Base-by-base conservation (phyloP, 2,329 filamentous ascomycete species). In the Cordyceps javanica region DNA sequence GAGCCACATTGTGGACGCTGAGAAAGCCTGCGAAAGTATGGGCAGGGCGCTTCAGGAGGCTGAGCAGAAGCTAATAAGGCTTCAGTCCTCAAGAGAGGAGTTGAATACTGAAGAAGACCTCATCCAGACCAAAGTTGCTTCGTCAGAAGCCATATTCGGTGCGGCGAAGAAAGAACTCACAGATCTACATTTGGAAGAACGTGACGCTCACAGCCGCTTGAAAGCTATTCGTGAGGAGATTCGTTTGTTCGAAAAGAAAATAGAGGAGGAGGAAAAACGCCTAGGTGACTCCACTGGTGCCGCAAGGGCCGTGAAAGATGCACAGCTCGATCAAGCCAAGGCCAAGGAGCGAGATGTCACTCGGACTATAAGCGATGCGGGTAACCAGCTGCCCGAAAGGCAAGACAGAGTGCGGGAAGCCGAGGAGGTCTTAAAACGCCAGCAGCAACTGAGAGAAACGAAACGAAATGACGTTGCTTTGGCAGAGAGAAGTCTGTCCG, bases 201-300 rank as follows among this genome's bases (percentile, higher is more conserved):
- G 89, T 45, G 78, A 82, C 36, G 87, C 91, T 25, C 76, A 81
- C 54, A 70, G 74, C 16, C 80, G 80, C 48, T 71, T 91, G 9
- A 83, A 79, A 59, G 72, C 71, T 14, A 80, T 81, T 36, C 74
- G 80, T 28, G 68, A 72, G 3, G 75, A 77, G 21, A 76, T 81
- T 25, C 72, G 71, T 53, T 68, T 74, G 0, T 73, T 75, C 38
- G 72, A 82, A 59, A 63, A 61, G 2, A 77, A 79, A 48, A 83
- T 86, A 51, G 65, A 68, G 3, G 75, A 77, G 4, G 86, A 90
- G 67, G 75, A 82, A 62, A 69, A 74, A 49, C 84, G 86, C 4
- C 77, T 96, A 8, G 79, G 82, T 44, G 81, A 85, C 45, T 80
- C 83, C 2, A 87, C 88, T 63, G 90, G 91, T 38, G 88, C 88